Conservation (phyloP, 164 flowering plant genomes). For the Umbilicus rupestris region DNA sequence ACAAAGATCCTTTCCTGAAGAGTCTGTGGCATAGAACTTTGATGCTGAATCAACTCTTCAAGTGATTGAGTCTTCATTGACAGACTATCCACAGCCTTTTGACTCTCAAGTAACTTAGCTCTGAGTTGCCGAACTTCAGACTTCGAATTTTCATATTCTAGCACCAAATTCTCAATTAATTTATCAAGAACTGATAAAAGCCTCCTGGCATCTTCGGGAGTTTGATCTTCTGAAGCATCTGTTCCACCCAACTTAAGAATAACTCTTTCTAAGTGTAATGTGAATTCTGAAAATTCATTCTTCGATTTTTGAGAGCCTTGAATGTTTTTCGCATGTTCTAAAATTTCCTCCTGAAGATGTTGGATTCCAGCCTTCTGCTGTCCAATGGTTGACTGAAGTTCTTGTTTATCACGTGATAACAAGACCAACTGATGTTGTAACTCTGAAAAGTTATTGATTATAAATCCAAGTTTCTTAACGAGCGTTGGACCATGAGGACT, state of each 20-base stretch:
- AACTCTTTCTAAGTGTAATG: constrained; percentile 37
- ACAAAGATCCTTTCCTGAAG: constrained; percentile 60
- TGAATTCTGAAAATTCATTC: constrained; percentile 34
- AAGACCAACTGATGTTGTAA: constrained; percentile 31
- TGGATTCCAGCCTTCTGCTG: constrained; percentile 38
- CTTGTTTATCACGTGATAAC: constrained; percentile 42
- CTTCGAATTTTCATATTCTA: constrained; percentile 54
- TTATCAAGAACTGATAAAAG: constrained; percentile 41
- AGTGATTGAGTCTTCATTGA: constrained; percentile 53
- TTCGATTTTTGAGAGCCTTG: constrained; percentile 29
- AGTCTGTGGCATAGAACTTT: constrained; percentile 29
- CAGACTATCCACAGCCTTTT: constrained; percentile 57
- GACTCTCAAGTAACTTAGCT: constrained; percentile 36
- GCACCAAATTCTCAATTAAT: constrained; percentile 27
- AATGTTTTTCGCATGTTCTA: constrained; percentile 17
- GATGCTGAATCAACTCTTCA: constrained; percentile 45
- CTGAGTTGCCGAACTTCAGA: constrained; percentile 47
- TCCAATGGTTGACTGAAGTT: constrained; percentile 38
- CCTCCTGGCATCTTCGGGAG: constrained; percentile 22
- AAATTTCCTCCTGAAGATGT: constrained; percentile 43
- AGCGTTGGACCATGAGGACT: constrained; percentile 24
- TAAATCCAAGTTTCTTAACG: constrained; percentile 45
- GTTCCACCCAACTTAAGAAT: constrained; percentile 44
- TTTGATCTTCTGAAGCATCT: constrained; percentile 33
- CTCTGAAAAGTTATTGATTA: constrained; percentile 34